These are phyloP conservation scores for Penicillium verhagenii DNA, from an alignment of 495 filamentous ascomycete species.

Conservation along the genomic window DNA sequence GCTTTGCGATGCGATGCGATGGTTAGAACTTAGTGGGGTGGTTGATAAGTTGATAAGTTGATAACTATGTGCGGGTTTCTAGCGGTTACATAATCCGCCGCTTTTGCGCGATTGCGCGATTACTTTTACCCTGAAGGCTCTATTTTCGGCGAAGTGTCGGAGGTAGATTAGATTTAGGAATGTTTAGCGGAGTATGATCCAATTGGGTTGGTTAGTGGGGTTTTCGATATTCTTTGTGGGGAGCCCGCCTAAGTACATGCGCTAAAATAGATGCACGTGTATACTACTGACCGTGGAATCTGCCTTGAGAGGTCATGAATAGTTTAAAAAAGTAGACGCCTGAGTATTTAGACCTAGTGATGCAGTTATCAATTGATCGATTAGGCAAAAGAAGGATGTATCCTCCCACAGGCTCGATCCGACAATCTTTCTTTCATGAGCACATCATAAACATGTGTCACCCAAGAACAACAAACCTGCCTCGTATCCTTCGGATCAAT, in stretches of 20 bases:
- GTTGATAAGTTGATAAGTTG: too few species aligned
- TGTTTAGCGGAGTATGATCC: background rate
- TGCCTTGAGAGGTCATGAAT: too few species aligned
- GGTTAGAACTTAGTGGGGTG: background rate
- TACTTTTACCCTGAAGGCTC: background rate
- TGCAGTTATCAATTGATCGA: too few species aligned
- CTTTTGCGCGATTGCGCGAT: background rate
- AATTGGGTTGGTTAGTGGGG: background rate
- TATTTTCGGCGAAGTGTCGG: background rate
- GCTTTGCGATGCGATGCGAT: background rate
- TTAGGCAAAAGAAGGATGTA: slow-evolving; percentile 49
- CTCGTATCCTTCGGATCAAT: slow-evolving; percentile 60
- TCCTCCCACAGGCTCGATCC: slow-evolving; percentile 50
- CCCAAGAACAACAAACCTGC: slow-evolving; percentile 53
- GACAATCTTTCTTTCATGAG: slow-evolving; percentile 48
- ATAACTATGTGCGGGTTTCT: background rate
- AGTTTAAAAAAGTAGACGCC: too few species aligned
- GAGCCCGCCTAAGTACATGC: too few species aligned
- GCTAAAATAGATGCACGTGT: too few species aligned
- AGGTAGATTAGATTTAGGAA: background rate
- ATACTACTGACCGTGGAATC: too few species aligned
- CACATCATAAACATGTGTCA: slow-evolving; percentile 51
- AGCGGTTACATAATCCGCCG: slow-evolving; percentile 3
- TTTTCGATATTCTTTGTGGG: too few species aligned
- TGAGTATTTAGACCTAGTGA: too few species aligned